Base-by-base conservation (phyloP, 2,329 filamentous ascomycete genomes). In the Fusarium begoniae region DNA sequence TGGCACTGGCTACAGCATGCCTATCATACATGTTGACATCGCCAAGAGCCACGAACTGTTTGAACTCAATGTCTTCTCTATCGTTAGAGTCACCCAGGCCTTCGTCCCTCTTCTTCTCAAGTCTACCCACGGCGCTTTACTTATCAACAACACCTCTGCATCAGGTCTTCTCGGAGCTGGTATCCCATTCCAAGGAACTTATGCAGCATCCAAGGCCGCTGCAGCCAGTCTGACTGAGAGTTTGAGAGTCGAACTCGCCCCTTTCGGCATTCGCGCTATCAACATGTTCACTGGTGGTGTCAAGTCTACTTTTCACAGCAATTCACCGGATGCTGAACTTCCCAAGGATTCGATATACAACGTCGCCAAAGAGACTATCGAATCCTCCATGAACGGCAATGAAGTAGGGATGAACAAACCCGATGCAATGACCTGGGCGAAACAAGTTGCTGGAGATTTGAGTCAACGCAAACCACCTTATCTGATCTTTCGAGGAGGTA, bases 181-280 rank as follows among this genome's bases (percentile, higher is more conserved):
- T 1, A 14, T 73, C 3, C 77, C 77, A 0, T 78, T 78, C 37
- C 78, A 81, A 45, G 77, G 78, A 3, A 38, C 73, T 3, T 81
- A 81, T 55, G 76, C 69, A 30, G 69, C 75, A 20, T 79, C 79
- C 13, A 81, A 81, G 38, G 75, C 77, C 2, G 79, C 80, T 5
- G 65, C 73, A 2, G 38, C 66, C 5, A 73, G 69, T 22, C 37
- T 79, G 22, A 79, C 79, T 1, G 79, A 81, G 18, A 73, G 56
- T 3, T 57, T 79, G 13, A 67, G 79, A 11, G 50, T 74, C 3
- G 80, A 81, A 51, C 77, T 81, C 6, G 61, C 54, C 2, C 79
- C 79, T 1, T 78, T 81, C 4, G 78, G 75, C 3, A 75, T 81
- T 9, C 70, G 72, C 2, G 69, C 77, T 9, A 65, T 81, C 35